These are phyloP conservation scores for Phytopythium kandeliae DNA, from an alignment of 352 stramenopile species.

Conservation along the genomic window DNA sequence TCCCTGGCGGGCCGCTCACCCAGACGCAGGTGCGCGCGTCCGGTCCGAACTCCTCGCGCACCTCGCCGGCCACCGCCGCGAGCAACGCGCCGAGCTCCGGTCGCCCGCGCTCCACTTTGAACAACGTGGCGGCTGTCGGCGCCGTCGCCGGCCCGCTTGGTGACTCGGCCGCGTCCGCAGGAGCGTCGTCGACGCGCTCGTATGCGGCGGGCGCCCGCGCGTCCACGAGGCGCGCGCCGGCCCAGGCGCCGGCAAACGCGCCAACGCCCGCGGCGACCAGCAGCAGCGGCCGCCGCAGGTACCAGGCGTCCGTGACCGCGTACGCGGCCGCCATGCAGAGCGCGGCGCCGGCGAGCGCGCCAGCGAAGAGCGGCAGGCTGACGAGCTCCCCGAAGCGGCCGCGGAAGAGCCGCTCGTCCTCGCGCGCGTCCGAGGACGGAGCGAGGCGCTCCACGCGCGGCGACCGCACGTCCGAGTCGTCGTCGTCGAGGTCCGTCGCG, in stretches of 20 bases:
- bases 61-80: conserved; percentile 31
- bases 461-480: conserved; percentile 15
- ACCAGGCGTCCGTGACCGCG: conserved; percentile 23
- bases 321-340: conserved; percentile 30
- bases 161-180: too few species aligned
- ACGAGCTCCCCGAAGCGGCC: conserved; percentile 22
- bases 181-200: conserved; percentile 10
- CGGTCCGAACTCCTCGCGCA: conserved; percentile 42
- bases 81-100: conserved; percentile 30
- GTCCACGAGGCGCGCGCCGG: conserved; percentile 15
- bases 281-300: conserved; percentile 30
- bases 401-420: conserved; percentile 18
- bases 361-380: conserved; percentile 26
- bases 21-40: conserved; percentile 33
- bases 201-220: neutral
- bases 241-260: conserved; percentile 18
- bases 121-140: conserved; percentile 23
- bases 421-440: conserved; percentile 15
- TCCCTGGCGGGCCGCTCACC: conserved; percentile 32
- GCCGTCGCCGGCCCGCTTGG: conserved; percentile 20
- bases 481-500: conserved; percentile 27
- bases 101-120: conserved; percentile 31
- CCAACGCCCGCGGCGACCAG: conserved; percentile 19
- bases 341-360: conserved; percentile 19
- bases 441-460: conserved; percentile 35